Base-by-base conservation (phyloP, 306 rosid genomes). In the Echinosophora koreensis region DNA sequence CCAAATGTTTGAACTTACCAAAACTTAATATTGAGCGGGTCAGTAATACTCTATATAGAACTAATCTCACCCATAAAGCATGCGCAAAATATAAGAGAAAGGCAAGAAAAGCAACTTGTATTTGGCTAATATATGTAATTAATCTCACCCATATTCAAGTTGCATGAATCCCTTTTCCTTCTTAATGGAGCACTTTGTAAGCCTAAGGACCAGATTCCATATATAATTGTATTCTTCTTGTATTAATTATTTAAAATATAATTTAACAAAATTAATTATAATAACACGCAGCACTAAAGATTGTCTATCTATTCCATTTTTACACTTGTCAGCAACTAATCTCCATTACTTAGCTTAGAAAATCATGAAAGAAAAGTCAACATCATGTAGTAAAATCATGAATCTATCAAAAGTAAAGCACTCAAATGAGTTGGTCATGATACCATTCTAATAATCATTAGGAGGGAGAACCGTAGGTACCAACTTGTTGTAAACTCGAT, bases 401-500 rank as follows among this genome's bases (percentile, higher is more conserved):
- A 39, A 30, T 63, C 57, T 22, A 64, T 83, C 49, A 78, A 82
- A 74, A 85, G 69, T 56, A 69, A 69, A 65, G 77, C 86, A 82
- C 88, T 79, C 56, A 75, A 78, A 82, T 52, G 66, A 57, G 76
- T 39, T 79, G 71, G 77, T 58, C 77, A 69, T 50, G 86, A 82
- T 74, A 69, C 79, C 71, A 69, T 83, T 71, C 76, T 56, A 68
- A 68, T 74, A 63, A 85, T 81, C 47, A 76, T 65, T 52, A 70
- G 59, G 4, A 62, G 50, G 49, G 28, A 62, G 67, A 67, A 46
- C 86, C 49, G 57, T 38, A 46, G 69, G 76, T 30, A 30, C 32
- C 32, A 30, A 78, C 81, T 80, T 77, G 73, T 66, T 38, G 46
- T 61, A 42, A 44, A 58, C 83, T 81, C 65, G 81, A 49, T 63